Percentiles rank a stretch among this genome's conserved stretches.
Conservation (phyloP, 2,329 filamentous ascomycete species). For the Calonectria fujianensis region DNA sequence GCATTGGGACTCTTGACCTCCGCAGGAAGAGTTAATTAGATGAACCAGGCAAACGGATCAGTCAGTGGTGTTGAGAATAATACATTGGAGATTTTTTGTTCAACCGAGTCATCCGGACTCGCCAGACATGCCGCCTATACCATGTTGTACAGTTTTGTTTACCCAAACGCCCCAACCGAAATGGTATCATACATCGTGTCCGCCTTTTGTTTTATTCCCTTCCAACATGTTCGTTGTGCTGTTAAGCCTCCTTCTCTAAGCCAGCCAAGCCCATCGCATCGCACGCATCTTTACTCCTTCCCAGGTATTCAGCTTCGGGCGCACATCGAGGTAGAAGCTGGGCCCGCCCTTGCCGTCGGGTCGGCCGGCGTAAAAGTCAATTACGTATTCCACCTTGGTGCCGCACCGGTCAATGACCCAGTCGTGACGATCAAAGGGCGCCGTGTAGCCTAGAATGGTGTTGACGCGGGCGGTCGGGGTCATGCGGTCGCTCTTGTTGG, state of each 20-base stretch:
- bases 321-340: conserved; percentile 81
- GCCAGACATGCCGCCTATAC: conserved; percentile 37
- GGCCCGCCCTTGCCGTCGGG: conserved; percentile 62
- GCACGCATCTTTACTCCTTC: conserved; percentile 81
- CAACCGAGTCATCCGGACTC: conserved; percentile 34
- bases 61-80: conserved; percentile 17
- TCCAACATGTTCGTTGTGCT: conserved; percentile 30
- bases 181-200: conserved; percentile 50
- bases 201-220: conserved; percentile 24
- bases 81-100: conserved; percentile 51
- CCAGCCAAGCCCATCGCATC: conserved; percentile 69
- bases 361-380: conserved; percentile 94
- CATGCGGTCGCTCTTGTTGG: conserved; percentile 80
- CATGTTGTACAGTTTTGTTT: conserved; percentile 49
- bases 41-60: not conserved
- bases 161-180: conserved; percentile 52
- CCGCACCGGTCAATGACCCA: conserved; percentile 97
- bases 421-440: conserved; percentile 96
- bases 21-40: not conserved
- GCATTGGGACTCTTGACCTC: not conserved
- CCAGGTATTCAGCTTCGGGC: conserved; percentile 81
- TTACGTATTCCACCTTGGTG: conserved; percentile 91
- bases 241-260: conserved; percentile 54
- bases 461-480: conserved; percentile 91
- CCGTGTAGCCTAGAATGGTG: conserved; percentile 88